These are phyloP conservation scores for Penicillium sp. DNA, from an alignment of 2,329 filamentous ascomycete species.

Conservation along the genomic window DNA sequence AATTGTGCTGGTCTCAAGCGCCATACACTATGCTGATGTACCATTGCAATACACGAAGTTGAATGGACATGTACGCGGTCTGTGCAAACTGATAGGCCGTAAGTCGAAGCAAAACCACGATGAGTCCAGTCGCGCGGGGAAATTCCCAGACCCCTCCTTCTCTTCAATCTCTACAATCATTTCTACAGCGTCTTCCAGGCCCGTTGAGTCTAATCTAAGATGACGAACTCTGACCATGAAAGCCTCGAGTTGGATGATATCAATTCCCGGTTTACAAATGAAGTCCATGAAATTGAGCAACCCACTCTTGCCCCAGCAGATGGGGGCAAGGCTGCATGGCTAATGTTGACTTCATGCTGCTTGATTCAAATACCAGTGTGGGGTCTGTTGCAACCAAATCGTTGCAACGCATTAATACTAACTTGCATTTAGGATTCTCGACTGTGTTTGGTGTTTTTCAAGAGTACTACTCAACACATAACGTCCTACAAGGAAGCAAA, in stretches of 20 bases:
- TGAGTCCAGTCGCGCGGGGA: slow-evolving; percentile 1
- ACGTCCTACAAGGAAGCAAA: slow-evolving; percentile 36
- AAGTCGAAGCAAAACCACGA: not conserved
- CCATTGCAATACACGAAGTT: too few relatives aligned
- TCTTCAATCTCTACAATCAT: not conserved
- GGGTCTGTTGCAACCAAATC: slow-evolving; percentile 40
- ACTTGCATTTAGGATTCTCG: slow-evolving; percentile 22
- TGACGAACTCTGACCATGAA: slow-evolving; percentile 10
- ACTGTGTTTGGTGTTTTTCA: slow-evolving; percentile 42
- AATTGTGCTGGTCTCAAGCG: too few relatives aligned
- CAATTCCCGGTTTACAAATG: slow-evolving; percentile 1
- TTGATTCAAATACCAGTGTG: slow-evolving; percentile 55
- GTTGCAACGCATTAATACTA: not conserved
- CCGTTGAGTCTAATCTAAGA: not conserved
- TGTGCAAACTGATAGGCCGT: not conserved
- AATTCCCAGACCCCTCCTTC: not conserved
- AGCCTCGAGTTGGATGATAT: slow-evolving; percentile 3
- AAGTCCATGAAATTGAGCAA: slow-evolving; percentile 27
- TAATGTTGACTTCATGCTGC: slow-evolving; percentile 53
- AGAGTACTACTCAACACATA: slow-evolving; percentile 43
- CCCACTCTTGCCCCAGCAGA: slow-evolving; percentile 47
- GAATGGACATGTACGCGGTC: not conserved
- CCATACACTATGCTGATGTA: too few relatives aligned
- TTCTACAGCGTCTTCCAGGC: not conserved
- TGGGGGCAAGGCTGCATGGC: slow-evolving; percentile 52